phyloP scores from a whole-genome alignment of 208 protist species.

The Leishmania turanica region DNA sequence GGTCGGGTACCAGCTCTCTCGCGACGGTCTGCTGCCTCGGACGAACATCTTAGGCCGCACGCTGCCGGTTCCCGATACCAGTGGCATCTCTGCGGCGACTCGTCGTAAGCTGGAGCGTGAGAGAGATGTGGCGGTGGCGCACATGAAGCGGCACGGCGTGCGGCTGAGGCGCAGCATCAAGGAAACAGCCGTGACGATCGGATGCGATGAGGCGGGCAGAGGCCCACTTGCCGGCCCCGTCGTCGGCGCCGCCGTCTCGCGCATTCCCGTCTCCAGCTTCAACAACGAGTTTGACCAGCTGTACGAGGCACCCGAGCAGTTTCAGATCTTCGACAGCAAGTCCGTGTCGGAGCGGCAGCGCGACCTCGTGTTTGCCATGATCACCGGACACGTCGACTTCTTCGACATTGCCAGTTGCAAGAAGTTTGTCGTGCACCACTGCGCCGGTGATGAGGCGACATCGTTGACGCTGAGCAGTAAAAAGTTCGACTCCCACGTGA shows the following conservation, averaged over 20 bases:
- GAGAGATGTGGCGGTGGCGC: conserved; percentile 46
- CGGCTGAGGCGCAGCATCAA: conserved; percentile 81
- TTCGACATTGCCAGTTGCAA: conserved; percentile 67
- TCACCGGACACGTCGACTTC: conserved; percentile 80
- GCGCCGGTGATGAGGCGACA: conserved; percentile 56
- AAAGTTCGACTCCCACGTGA: conserved; percentile 55
- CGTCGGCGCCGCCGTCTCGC: conserved; percentile 85
- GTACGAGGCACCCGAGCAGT: conserved; percentile 78
- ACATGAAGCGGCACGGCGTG: conserved; percentile 75
- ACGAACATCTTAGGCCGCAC: conserved; percentile 37
- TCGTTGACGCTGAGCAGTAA: conserved; percentile 39
- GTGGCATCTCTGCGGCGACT: conserved; percentile 30
- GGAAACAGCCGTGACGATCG: conserved; percentile 86
- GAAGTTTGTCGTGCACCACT: conserved; percentile 84
- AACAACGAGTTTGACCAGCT: conserved; percentile 82
- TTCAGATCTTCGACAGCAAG: conserved; percentile 92
- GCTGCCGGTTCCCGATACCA: conserved; percentile 27
- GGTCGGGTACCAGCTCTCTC: conserved; percentile 87
- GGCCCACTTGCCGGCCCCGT: conserved; percentile 90
- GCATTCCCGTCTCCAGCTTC: conserved; percentile 86
- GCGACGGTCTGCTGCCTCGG: conserved; percentile 74
- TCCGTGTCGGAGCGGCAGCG: conserved; percentile 75
- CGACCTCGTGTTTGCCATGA: conserved; percentile 78
- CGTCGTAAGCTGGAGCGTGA: conserved; percentile 51
- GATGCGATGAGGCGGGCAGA: conserved; percentile 90